Base-by-base conservation (phyloP, 2,329 filamentous ascomycete genomes). In the Endothia cerciana region DNA sequence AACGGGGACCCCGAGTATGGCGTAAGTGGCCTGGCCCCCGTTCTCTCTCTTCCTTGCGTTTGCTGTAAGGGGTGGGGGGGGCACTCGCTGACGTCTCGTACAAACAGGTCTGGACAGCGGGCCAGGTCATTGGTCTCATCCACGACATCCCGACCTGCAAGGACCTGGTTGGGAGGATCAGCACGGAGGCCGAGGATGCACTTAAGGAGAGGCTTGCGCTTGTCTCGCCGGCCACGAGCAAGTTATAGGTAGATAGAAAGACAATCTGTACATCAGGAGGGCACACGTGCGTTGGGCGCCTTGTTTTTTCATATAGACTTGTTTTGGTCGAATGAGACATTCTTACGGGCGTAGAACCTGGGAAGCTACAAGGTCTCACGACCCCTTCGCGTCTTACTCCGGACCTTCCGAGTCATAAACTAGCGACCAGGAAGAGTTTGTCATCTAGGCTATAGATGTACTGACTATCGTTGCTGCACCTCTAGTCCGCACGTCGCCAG, bases 1-100 rank as follows among this genome's bases (percentile, higher is more conserved):
- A 97, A 94, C 68, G 95, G 95, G 22, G 95, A 99, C 75, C 87
- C 91, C 62, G 91, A 99, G 73, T 92, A 87, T 76, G 95, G 95
- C 63, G 94, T 94, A 85, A 83, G 89, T 87, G 30, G 2, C 11
- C 11, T 22, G 7, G 8, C 13, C 36, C 19, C n/a, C 33, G 7
- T 25, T 38, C 19, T 57, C 19, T 38, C n/a, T 11, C 8, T 19
- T 38, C 30, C 17, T 17, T 5, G 4, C 30, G 5, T 56, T 8
- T 36, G 2, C 38, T 41, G 11, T 40, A 38, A 6, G 25, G 7
- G 13, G 11, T 40, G 22, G 2, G 25, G 7, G 13, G 22, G 2
- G 13, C 51, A 30, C 40, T 59, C 17, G 22, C 40, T 7, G 30
- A 10, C 36, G 25, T 28, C 25, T 58, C 30, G n/a, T 33, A 43